These are phyloP conservation scores for Plenodomus tracheiphilus DNA, from an alignment of 2,329 filamentous ascomycete species.

Conservation along the genomic window DNA sequence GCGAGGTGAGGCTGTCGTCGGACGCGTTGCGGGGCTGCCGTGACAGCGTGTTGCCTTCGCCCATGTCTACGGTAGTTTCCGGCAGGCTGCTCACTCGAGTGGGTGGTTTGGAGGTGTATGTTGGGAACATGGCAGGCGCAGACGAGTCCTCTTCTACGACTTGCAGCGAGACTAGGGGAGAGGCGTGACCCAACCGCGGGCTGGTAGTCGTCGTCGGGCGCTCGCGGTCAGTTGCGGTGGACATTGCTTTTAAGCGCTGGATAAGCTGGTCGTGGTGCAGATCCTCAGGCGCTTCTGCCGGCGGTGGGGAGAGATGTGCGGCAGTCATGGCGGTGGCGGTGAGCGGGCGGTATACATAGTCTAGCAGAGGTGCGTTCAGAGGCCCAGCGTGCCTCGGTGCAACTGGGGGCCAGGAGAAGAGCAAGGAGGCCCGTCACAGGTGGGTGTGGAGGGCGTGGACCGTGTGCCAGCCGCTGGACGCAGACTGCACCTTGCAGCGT, in stretches of 20 bases:
- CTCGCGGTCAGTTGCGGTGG: slow-evolving; percentile 11
- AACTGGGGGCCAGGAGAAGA: slow-evolving; percentile 15
- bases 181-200: slow-evolving; percentile 7
- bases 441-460: slow-evolving; percentile 20
- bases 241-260: slow-evolving; percentile 29
- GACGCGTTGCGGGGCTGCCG: slow-evolving; percentile 31
- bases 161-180: background rate
- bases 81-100: slow-evolving; percentile 1
- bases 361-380: slow-evolving; percentile 1
- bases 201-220: slow-evolving; percentile 9
- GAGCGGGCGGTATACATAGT: slow-evolving; percentile 33
- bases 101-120: background rate
- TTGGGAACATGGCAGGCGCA: slow-evolving; percentile 1
- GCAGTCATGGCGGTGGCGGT: slow-evolving; percentile 32
- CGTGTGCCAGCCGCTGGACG: slow-evolving; percentile 26
- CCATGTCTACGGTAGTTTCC: slow-evolving; percentile 22
- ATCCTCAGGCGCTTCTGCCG: slow-evolving; percentile 12
- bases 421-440: slow-evolving; percentile 20
- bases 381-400: slow-evolving; percentile 13
- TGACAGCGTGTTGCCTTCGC: slow-evolving; percentile 21
- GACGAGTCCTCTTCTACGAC: slow-evolving; percentile 2
- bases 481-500: slow-evolving; percentile 38
- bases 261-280: slow-evolving; percentile 24
- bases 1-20: slow-evolving; percentile 23
- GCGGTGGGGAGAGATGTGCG: slow-evolving; percentile 18